These are phyloP conservation scores for Lathyrus oleraceus DNA, from an alignment of 306 rosid species.

Conservation along the genomic window DNA sequence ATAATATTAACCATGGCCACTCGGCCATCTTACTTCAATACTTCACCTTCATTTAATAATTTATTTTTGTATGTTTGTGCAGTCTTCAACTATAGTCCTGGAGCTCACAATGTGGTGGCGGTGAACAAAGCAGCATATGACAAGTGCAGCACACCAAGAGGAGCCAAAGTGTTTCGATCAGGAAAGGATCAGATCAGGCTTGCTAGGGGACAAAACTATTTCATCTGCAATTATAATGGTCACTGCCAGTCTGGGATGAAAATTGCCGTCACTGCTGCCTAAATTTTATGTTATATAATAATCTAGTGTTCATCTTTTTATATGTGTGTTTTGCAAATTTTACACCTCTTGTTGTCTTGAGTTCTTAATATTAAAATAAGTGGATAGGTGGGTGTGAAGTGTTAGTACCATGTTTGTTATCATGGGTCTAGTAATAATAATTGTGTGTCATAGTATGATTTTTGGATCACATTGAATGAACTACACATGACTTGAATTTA, in stretches of 20 bases:
- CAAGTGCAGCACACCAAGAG: constrained; percentile 47
- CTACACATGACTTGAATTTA: not conserved
- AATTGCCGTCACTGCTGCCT: constrained; percentile 58
- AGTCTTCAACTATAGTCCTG: constrained; percentile 54
- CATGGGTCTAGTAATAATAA: not conserved
- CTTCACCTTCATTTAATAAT: too few species aligned
- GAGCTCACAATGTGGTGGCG: constrained; percentile 57
- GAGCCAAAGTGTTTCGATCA: constrained; percentile 42
- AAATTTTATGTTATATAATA: not conserved
- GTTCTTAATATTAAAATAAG: not conserved
- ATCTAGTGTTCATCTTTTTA: not conserved
- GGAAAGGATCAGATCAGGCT: constrained; percentile 67
- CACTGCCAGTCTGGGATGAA: constrained; percentile 71
- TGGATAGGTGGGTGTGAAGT: not conserved
- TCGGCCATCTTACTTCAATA: too few species aligned
- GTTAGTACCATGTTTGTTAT: not conserved
- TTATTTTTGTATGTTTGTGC: not conserved
- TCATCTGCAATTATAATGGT: constrained; percentile 59
- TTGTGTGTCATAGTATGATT: not conserved
- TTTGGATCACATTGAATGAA: not conserved
- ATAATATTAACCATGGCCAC: too few species aligned
- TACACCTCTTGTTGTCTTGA: not conserved
- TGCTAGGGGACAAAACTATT: constrained; percentile 54
- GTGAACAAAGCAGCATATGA: constrained; percentile 51
- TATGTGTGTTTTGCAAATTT: not conserved